phyloP scores from a whole-genome alignment of 768 basidiomycete genomes.

The Psilocybe tampanensis region DNA sequence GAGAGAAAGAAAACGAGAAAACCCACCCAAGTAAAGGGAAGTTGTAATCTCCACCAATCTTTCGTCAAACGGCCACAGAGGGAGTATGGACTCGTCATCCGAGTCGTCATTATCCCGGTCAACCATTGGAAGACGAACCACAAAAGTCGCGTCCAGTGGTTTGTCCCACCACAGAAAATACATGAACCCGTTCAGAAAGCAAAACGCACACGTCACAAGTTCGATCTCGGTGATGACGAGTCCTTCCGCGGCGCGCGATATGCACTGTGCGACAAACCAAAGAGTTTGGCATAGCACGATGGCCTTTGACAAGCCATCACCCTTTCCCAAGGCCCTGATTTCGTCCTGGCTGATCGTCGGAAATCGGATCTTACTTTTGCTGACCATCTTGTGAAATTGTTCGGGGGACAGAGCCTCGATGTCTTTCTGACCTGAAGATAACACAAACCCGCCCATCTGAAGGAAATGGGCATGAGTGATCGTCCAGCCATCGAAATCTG shows the following conservation, averaged over 20 bases:
- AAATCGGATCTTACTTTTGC: background rate
- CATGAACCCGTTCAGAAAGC: background rate
- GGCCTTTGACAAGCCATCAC: constrained; percentile 25
- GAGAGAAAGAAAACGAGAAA: no score
- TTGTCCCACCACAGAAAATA: constrained; percentile 9
- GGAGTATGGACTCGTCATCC: no score
- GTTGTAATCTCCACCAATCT: no score
- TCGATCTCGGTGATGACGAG: constrained; percentile 10
- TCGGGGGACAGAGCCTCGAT: background rate
- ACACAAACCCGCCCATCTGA: constrained; percentile 12
- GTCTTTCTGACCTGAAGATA: constrained; percentile 20
- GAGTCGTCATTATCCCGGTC: no score
- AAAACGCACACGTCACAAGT: background rate
- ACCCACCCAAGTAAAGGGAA: no score
- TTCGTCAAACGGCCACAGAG: no score
- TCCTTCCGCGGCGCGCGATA: constrained; percentile 21
- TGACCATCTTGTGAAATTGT: background rate
- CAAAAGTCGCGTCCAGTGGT: background rate
- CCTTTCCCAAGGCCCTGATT: constrained; percentile 30
- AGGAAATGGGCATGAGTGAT: constrained; percentile 7
- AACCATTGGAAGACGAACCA: no score
- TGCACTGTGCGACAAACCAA: constrained; percentile 33
- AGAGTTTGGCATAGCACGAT: constrained; percentile 28
- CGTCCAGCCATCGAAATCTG: constrained; percentile 5
- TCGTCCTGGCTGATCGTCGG: constrained; percentile 15